phyloP scores from a whole-genome alignment of 2,329 filamentous ascomycete genomes.

The Blastomyces emzantsi region DNA sequence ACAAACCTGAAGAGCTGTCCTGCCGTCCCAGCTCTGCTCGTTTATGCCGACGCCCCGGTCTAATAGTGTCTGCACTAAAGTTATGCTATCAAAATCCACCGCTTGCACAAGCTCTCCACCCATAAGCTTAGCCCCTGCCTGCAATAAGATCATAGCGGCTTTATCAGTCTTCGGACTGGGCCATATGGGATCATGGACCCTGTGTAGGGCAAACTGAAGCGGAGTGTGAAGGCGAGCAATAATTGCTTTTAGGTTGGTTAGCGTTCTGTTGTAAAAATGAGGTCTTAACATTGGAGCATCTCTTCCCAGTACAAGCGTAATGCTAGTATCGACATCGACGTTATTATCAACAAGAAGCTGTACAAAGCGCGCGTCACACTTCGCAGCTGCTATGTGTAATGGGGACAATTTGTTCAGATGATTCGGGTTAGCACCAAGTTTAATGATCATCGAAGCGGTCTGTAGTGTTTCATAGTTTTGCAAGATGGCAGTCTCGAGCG shows the following conservation, averaged over 20 bases:
- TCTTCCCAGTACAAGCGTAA: neutral
- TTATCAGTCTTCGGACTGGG: neutral
- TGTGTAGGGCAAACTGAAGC: constrained; percentile 2
- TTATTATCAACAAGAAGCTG: constrained; percentile 3
- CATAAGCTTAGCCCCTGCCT: neutral
- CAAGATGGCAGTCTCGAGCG: neutral
- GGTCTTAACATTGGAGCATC: neutral
- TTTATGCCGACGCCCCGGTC: constrained; percentile 1
- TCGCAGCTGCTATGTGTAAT: constrained; percentile 3
- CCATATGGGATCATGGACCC: no score
- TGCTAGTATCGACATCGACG: neutral
- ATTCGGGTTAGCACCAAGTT: neutral
- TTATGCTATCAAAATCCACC: neutral
- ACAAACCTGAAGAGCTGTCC: neutral
- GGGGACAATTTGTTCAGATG: constrained; percentile 5
- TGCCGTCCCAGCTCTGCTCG: neutral
- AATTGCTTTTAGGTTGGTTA: neutral
- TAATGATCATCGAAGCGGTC: neutral
- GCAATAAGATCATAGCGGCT: constrained; percentile 1
- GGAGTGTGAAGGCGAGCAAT: neutral
- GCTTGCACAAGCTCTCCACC: constrained; percentile 4
- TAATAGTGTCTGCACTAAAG: neutral
- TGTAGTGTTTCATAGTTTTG: neutral
- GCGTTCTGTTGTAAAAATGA: neutral
- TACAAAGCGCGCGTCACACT: neutral